These are phyloP conservation scores for Malbranchea cinnamomea DNA, from an alignment of 2,329 filamentous ascomycete genomes.

Conservation along the genomic window DNA sequence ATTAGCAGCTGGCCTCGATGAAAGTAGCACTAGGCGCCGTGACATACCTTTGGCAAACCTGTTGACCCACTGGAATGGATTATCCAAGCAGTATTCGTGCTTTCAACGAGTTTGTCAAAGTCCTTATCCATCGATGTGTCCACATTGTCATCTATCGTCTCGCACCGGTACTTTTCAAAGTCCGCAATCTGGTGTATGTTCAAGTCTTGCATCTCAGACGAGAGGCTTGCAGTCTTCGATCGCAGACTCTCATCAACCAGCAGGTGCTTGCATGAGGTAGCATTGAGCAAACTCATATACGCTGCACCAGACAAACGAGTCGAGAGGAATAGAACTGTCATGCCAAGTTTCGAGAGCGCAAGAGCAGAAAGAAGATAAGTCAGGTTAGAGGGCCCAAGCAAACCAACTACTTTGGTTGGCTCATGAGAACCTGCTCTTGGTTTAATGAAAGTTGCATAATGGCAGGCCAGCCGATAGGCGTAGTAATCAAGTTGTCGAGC, in stretches of 20 bases:
- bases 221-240: not conserved
- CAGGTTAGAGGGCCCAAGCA: slow-evolving; percentile 40
- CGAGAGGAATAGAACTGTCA: slow-evolving; percentile 40
- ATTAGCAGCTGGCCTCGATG: not conserved
- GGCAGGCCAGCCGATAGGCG: not conserved
- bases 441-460: slow-evolving; percentile 1
- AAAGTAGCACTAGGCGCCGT: not conserved
- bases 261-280: slow-evolving; percentile 25
- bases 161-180: not conserved
- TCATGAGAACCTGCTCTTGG: slow-evolving; percentile 1
- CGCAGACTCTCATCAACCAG: slow-evolving; percentile 13
- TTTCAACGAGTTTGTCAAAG: slow-evolving; percentile 10
- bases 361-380: slow-evolving; percentile 41
- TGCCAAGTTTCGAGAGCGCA: slow-evolving; percentile 40
- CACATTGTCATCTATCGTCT: slow-evolving; percentile 5
- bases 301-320: slow-evolving; percentile 38
- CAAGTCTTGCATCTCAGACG: too few species aligned
- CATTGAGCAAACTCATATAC: slow-evolving; percentile 33
- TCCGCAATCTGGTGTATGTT: not conserved
- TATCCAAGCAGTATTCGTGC: slow-evolving; percentile 27
- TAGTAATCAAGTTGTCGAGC: not conserved
- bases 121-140: slow-evolving; percentile 8
- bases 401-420: slow-evolving; percentile 26
- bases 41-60: slow-evolving; percentile 40
- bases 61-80: slow-evolving; percentile 44